phyloP scores from a whole-genome alignment of 176 grass and related monocot genomes.

The Eleusine indica region DNA sequence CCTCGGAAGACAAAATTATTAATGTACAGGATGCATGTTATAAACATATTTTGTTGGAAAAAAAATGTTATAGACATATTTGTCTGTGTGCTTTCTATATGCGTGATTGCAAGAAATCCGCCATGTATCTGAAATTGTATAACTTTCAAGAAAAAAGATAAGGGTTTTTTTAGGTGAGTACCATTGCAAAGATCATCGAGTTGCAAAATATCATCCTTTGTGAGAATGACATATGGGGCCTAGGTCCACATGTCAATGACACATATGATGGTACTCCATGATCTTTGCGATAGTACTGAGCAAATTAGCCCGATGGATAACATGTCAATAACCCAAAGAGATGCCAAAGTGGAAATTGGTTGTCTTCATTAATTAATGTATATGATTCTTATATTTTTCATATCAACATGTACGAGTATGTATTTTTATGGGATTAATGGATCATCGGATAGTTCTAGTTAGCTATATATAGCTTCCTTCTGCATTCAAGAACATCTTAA shows the following conservation, averaged over 20 bases:
- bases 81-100: neutral
- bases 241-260: no score
- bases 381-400: neutral
- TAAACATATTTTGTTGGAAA: no score
- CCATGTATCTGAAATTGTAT: neutral
- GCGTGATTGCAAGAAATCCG: neutral
- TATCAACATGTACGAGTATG: neutral
- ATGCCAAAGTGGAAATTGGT: neutral
- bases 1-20: neutral
- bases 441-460: neutral
- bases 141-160: neutral
- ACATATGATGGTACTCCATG: no score
- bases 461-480: neutral
- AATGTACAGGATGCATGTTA: neutral
- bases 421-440: neutral
- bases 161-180: no score
- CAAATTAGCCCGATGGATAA: no score
- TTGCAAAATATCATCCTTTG: no score
- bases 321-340: neutral
- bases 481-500: neutral
- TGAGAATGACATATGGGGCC: no score
- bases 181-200: no score
- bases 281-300: no score
- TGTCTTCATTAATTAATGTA: no score
- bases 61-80: neutral